These are phyloP conservation scores for Phlyctochytrium arcticum DNA, from an alignment of 192 early-diverging fungal species.

Conservation along the genomic window DNA sequence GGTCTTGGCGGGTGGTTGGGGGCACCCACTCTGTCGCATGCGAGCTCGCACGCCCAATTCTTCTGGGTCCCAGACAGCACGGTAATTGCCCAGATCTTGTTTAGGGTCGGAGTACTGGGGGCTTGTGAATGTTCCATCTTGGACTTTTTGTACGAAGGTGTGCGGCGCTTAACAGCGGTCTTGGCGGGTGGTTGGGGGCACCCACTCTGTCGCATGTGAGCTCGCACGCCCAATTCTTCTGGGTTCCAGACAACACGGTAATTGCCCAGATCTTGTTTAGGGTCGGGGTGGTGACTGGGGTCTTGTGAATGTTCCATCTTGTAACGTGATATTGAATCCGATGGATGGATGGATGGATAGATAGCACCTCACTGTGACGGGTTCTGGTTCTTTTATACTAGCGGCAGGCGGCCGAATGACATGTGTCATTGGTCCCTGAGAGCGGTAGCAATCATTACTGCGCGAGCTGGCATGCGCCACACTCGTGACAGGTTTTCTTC, in stretches of 20 bases:
- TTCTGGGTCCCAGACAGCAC: background rate
- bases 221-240: background rate
- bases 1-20: background rate
- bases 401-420: too few species aligned
- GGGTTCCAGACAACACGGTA: constrained; percentile 29
- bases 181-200: background rate
- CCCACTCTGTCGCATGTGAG: background rate
- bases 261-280: constrained; percentile 23
- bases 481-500: too few species aligned
- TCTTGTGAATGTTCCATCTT: too few species aligned
- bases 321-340: too few species aligned
- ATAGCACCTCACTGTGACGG: too few species aligned
- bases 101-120: background rate
- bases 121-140: background rate
- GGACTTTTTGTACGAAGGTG: background rate
- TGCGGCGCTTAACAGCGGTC: too few species aligned
- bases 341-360: too few species aligned
- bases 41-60: background rate
- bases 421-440: too few species aligned
- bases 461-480: too few species aligned
- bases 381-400: too few species aligned
- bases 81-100: background rate
- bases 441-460: too few species aligned
- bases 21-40: background rate
- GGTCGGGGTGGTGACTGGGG: background rate